These are phyloP conservation scores for Talaromyces borbonicus DNA, from an alignment of 495 filamentous ascomycete genomes.

Conservation along the genomic window DNA sequence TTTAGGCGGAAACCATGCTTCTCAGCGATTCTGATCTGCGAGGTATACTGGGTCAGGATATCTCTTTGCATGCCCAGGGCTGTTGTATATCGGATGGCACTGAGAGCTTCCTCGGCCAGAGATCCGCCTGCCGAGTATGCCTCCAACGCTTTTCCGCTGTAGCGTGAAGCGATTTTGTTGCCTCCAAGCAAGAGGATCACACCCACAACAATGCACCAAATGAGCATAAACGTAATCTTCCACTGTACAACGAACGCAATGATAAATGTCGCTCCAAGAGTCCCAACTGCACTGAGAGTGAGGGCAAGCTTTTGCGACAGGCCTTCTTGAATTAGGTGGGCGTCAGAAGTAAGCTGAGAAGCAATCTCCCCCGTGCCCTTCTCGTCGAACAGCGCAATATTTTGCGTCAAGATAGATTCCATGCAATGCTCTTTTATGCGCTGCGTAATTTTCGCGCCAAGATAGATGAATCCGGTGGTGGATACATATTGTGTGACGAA, in stretches of 20 bases:
- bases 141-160: neutral
- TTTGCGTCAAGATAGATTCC: constrained; percentile 9
- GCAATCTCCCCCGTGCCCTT: constrained; percentile 8
- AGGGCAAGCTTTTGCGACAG: constrained; percentile 15
- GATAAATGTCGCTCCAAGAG: neutral
- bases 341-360: constrained; percentile 6
- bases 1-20: neutral
- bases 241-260: neutral
- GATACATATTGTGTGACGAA: constrained; percentile 2
- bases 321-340: constrained; percentile 18
- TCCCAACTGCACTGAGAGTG: neutral
- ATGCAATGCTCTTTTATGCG: constrained; percentile 1
- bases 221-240: neutral
- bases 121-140: neutral
- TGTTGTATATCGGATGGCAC: neutral
- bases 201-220: neutral
- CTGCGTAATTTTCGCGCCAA: neutral
- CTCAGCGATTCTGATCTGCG: too few relatives aligned
- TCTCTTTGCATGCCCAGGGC: neutral
- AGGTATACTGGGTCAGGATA: too few relatives aligned
- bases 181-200: neutral
- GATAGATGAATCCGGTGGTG: constrained; percentile 2
- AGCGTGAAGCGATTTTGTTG: neutral
- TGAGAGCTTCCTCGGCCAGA: neutral
- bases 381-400: constrained; percentile 9